Evolutionary conservation across 2,329 filamentous ascomycete species (phyloP), one percentile per base, ranked within the genome.

Genomic region (Coccinonectria pachysandricola): DNA sequence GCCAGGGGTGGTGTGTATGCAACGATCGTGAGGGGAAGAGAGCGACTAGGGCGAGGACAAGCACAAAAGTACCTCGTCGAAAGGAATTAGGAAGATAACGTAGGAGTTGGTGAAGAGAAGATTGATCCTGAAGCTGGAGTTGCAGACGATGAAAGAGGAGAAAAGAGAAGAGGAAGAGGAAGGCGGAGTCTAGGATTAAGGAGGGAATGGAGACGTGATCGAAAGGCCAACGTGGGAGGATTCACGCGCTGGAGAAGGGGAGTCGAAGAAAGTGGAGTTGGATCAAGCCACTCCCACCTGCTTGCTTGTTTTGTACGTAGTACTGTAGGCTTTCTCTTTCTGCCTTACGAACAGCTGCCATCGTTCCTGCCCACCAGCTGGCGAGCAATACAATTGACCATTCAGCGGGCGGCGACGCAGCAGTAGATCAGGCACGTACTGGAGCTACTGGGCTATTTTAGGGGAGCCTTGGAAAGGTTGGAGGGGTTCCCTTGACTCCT

Each of bases 171-270:
- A 21, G 31, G 23, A 21, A 34, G 23, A 31, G 17, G 28, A 20
- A 23, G 22, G 31, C 26, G 27, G 39, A 24, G 29, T 36, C 20
- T 27, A 28, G 31, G 35, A 31, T 37, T 43, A 31, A 46, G 40
- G 43, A 42, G 43, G 36, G 28, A 37, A 27, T 23, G 36, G 21
- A 26, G 26, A 35, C 39, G 36, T 35, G 39, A 40, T 38, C 29
- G 34, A 39, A 40, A 45, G 42, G 43, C 38, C 42, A 47, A 39
- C 43, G 42, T 47, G 43, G 43, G 42, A 39, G 41, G 38, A 40
- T 38, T 31, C 36, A 34, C 26, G 32, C 29, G 39, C 33, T 33
- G 32, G 33, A 28, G 32, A 30, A 35, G 26, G 18, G 25, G 19
- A 25, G 26, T n/a, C 23, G 18, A 21, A 30, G 28, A 32, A 37